Percentiles rank a stretch among this genome's conserved stretches.
Conservation (phyloP, 768 basidiomycete genomes). For the Rhodotorula kratochvilovae region DNA sequence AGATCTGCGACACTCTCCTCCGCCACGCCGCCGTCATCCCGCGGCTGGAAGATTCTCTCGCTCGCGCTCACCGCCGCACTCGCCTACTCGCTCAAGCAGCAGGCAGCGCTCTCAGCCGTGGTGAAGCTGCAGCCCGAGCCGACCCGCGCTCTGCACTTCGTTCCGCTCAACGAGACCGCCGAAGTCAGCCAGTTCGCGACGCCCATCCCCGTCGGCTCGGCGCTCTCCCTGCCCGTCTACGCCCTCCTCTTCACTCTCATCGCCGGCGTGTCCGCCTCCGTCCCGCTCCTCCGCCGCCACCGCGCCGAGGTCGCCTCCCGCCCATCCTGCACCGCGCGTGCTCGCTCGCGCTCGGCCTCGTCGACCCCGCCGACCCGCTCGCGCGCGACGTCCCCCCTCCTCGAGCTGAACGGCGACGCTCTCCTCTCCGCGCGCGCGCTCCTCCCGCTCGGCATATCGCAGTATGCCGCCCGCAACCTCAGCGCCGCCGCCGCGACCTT, state of each 20-base stretch:
- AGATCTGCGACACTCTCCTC: not conserved
- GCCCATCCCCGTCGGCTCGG: slow-evolving; percentile 12
- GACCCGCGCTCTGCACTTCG: not conserved
- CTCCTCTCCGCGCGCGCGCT: not conserved
- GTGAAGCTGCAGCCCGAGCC: not conserved
- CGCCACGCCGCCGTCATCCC: not conserved
- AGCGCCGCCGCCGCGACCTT: slow-evolving; percentile 3
- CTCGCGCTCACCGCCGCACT: slow-evolving; percentile 9
- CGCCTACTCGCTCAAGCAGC: slow-evolving; percentile 6
- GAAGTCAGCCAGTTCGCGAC: slow-evolving; percentile 14
- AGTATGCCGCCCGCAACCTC: not conserved
- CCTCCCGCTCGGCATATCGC: not conserved
- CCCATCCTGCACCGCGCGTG: too few species aligned
- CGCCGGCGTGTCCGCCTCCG: not conserved
- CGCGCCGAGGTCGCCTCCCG: not conserved
- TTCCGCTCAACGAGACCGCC: slow-evolving; percentile 8
- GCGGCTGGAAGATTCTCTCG: slow-evolving; percentile 25
- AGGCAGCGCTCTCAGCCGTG: not conserved
- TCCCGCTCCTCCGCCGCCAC: not conserved
- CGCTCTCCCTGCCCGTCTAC: not conserved
- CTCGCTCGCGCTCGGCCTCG: too few species aligned
- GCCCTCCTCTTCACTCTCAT: not conserved
- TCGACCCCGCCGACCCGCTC: not conserved
- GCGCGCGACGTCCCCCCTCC: slow-evolving; percentile 8
- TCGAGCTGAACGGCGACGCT: slow-evolving; percentile 24